These are phyloP conservation scores for Erythrobasidium hasegawianum DNA, from an alignment of 1,284 basidiomycete genomes.

Conservation along the genomic window DNA sequence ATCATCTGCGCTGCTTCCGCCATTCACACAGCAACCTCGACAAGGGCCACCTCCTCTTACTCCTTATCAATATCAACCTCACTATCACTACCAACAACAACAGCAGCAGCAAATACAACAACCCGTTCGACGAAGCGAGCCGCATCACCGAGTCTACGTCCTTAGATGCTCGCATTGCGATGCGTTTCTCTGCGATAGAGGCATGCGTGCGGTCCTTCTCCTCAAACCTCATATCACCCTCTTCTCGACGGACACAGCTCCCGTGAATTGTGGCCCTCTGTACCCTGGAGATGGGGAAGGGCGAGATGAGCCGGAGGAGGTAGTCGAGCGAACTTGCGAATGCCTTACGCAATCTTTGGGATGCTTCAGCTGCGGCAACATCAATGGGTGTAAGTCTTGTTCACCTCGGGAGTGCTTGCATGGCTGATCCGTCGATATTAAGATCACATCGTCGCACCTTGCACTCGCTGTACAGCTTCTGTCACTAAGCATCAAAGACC, in stretches of 20 bases:
- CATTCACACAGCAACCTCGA: background rate
- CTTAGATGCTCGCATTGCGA: conserved; percentile 70
- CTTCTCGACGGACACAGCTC: conserved; percentile 76
- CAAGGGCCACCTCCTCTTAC: background rate
- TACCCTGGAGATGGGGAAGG: conserved; percentile 51
- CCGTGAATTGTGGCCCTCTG: conserved; percentile 62
- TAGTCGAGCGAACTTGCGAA: conserved; percentile 60
- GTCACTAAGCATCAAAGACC: conserved; percentile 53
- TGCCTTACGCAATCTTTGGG: conserved; percentile 70
- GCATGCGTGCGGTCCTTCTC: conserved; percentile 80
- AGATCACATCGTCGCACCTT: conserved; percentile 72
- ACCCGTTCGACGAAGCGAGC: background rate
- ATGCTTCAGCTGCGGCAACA: conserved; percentile 72
- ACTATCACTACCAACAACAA: background rate
- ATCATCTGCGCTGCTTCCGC: background rate
- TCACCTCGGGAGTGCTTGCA: conserved; percentile 53
- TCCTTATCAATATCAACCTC: background rate
- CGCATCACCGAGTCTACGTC: conserved; percentile 64
- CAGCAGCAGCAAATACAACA: background rate
- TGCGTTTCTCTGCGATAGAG: conserved; percentile 72
- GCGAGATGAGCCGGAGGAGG: conserved; percentile 54
- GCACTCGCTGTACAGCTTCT: conserved; percentile 61
- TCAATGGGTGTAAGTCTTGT: conserved; percentile 72
- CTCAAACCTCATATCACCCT: conserved; percentile 75
- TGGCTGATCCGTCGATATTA: conserved; percentile 54